Conservation (phyloP, 1,284 basidiomycete genomes). For the Mycena citricolor region DNA sequence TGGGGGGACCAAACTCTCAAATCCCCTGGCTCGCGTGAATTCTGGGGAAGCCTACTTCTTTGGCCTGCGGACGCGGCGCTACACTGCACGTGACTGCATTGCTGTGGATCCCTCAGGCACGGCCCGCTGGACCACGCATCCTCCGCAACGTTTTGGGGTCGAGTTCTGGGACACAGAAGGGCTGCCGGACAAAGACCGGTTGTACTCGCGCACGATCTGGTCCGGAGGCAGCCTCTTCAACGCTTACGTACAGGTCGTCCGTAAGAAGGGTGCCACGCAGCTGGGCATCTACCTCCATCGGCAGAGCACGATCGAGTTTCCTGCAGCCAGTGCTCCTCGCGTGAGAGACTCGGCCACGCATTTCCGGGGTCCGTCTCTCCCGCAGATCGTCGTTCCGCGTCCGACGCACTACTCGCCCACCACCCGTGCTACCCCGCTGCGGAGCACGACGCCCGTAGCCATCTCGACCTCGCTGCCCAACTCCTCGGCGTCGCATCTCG, state of each 20-base stretch:
- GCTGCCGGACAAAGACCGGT: constrained; percentile 81
- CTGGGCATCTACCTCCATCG: constrained; percentile 90
- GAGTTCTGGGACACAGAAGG: constrained; percentile 89
- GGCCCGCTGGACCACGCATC: constrained; percentile 57
- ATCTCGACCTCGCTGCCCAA: constrained; percentile 18
- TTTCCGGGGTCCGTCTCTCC: constrained; percentile 30
- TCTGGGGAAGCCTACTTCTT: constrained; percentile 61
- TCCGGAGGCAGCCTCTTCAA: constrained; percentile 81
- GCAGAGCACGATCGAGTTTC: constrained; percentile 74
- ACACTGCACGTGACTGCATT: constrained; percentile 41
- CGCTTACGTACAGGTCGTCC: constrained; percentile 80
- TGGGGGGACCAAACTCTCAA: too few species aligned
- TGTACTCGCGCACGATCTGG: constrained; percentile 77
- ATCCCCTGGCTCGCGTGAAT: constrained; percentile 24
- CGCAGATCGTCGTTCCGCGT: constrained; percentile 17
- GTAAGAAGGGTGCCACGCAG: constrained; percentile 60
- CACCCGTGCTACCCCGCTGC: constrained; percentile 33
- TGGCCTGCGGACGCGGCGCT: constrained; percentile 53
- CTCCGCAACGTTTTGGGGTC: constrained; percentile 81
- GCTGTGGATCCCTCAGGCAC: constrained; percentile 43
- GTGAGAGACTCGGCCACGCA: constrained; percentile 20
- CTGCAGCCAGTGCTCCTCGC: constrained; percentile 41
- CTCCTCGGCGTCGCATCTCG: constrained; percentile 1
- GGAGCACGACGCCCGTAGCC: constrained; percentile 19
- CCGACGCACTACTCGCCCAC: constrained; percentile 44